Conservation (phyloP, 2,329 filamentous ascomycete genomes). For the Ambrosiella xylebori region DNA sequence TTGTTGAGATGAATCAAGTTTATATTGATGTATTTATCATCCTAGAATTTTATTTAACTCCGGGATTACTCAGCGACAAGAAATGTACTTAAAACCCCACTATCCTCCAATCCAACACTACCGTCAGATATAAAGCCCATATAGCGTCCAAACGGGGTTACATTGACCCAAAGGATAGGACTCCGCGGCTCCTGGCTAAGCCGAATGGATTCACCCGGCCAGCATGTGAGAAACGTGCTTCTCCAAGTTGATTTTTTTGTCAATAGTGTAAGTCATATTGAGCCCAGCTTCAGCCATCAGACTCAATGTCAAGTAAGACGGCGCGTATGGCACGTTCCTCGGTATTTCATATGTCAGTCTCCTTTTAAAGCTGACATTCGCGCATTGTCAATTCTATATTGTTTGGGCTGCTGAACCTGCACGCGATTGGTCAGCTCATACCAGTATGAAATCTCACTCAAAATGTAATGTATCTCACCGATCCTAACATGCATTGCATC, state of each 20-base stretch:
- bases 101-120: background rate
- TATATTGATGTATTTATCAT: too few relatives aligned
- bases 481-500: background rate
- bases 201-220: background rate
- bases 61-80: background rate
- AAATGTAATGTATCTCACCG: background rate
- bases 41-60: background rate
- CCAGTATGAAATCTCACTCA: too few relatives aligned
- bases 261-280: too few relatives aligned
- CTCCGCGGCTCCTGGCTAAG: background rate
- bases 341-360: background rate
- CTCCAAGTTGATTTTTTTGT: too few relatives aligned
- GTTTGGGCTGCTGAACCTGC: too few relatives aligned
- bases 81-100: background rate
- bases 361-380: background rate
- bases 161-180: background rate
- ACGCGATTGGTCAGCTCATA: too few relatives aligned
- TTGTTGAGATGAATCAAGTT: too few relatives aligned
- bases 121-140: background rate
- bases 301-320: background rate
- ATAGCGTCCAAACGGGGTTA: background rate
- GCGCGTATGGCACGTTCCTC: background rate
- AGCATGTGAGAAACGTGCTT: background rate
- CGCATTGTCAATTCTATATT: background rate
- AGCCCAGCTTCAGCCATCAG: background rate